Evolutionary conservation across 2,329 filamentous ascomycete genomes (phyloP).

Genomic region (Xenoacremonium recifei): DNA sequence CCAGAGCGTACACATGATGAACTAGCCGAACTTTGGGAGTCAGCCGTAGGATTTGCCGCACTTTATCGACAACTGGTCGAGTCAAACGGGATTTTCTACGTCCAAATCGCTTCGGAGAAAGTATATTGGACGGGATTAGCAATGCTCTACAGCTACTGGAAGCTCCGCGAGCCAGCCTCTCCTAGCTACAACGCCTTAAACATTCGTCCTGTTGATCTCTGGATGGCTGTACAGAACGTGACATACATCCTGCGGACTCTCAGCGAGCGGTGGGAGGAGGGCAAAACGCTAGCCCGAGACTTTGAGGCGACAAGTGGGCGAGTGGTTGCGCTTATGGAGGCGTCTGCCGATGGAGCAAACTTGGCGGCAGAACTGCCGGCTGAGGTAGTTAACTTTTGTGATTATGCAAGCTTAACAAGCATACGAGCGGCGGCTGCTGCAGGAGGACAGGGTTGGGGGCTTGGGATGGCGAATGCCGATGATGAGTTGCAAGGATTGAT

Average conservation of each 20-base stretch:
- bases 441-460: background rate
- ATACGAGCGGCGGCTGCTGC: constrained; percentile 12
- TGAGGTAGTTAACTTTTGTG: constrained; percentile 15
- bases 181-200: background rate
- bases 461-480: constrained; percentile 2
- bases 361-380: constrained; percentile 5
- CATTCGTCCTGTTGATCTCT: constrained; percentile 13
- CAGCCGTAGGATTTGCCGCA: constrained; percentile 12
- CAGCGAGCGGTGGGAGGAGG: constrained; percentile 22
- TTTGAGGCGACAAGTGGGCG: constrained; percentile 16
- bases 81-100: constrained; percentile 23
- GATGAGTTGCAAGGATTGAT: constrained; percentile 7
- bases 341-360: background rate
- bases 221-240: constrained; percentile 21
- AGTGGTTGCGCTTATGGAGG: constrained; percentile 13
- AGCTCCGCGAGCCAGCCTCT: constrained; percentile 1
- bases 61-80: constrained; percentile 21
- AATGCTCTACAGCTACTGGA: constrained; percentile 21
- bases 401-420: constrained; percentile 19
- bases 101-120: constrained; percentile 24
- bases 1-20: constrained; percentile 12
- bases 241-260: constrained; percentile 19
- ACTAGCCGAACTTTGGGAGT: constrained; percentile 17
- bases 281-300: constrained; percentile 13
- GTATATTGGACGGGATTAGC: constrained; percentile 22